Percentiles rank a stretch among this genome's conserved stretches.
Evolutionary conservation across 768 basidiomycete genomes (phyloP).

Genomic region (Panellus pusillus): DNA sequence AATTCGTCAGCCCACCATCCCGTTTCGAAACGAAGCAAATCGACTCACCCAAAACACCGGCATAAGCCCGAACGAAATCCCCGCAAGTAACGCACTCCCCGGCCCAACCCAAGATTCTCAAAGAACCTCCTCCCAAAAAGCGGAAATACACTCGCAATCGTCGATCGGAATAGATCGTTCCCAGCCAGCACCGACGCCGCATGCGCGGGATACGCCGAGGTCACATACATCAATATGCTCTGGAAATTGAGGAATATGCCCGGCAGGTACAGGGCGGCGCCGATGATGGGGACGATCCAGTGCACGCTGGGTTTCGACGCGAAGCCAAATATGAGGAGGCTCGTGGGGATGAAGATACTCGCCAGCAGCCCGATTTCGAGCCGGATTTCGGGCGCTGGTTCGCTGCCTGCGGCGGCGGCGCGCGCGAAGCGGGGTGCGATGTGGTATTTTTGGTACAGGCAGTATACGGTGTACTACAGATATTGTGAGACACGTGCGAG

Average conservation of each 20-base stretch:
- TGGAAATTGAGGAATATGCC: slow-evolving; percentile 34
- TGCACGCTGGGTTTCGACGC: slow-evolving; percentile 28
- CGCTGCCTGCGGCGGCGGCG: slow-evolving; percentile 12
- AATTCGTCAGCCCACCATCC: not conserved
- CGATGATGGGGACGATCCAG: slow-evolving; percentile 37
- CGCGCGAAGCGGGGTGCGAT: slow-evolving; percentile 20
- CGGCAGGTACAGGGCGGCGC: slow-evolving; percentile 31
- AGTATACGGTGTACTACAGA: slow-evolving; percentile 21
- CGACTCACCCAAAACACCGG: slow-evolving; percentile 23
- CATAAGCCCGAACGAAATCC: slow-evolving; percentile 26
- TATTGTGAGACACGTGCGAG: not conserved
- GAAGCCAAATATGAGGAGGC: slow-evolving; percentile 36
- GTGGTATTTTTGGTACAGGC: slow-evolving; percentile 25
- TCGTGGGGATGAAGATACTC: slow-evolving; percentile 31
- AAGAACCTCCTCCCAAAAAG: slow-evolving; percentile 26
- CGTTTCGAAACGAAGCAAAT: not conserved
- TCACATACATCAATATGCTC: slow-evolving; percentile 29
- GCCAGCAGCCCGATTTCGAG: slow-evolving; percentile 35
- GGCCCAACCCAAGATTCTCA: slow-evolving; percentile 25
- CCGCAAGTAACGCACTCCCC: slow-evolving; percentile 27
- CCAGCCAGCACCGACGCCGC: slow-evolving; percentile 35
- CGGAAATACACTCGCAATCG: slow-evolving; percentile 27
- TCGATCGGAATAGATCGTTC: slow-evolving; percentile 33
- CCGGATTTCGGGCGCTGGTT: slow-evolving; percentile 29
- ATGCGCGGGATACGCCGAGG: slow-evolving; percentile 31